These are phyloP conservation scores for Phytopythium kandeliae DNA, from an alignment of 352 stramenopile species.

Conservation along the genomic window DNA sequence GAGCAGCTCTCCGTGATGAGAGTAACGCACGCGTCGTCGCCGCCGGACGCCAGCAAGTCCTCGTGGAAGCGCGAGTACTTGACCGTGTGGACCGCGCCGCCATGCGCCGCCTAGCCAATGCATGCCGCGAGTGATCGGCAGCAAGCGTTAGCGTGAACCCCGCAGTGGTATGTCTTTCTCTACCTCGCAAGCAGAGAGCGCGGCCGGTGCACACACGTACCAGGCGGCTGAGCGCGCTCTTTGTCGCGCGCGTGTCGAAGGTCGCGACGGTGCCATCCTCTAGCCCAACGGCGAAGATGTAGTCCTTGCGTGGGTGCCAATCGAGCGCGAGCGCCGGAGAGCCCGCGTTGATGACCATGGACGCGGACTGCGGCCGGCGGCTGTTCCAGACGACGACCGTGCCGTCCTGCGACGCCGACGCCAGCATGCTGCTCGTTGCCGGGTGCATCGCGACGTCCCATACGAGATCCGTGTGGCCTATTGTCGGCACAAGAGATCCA, in stretches of 20 bases:
- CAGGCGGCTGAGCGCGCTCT: constrained; percentile 32
- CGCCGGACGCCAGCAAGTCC: constrained; percentile 53
- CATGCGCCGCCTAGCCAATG: constrained; percentile 29
- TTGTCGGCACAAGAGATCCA: not conserved
- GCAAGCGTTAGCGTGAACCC: constrained; percentile 2
- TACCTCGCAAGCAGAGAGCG: no score
- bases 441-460: constrained; percentile 61
- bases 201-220: constrained; percentile 8
- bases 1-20: constrained; percentile 30
- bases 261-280: constrained; percentile 59
- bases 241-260: constrained; percentile 57
- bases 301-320: constrained; percentile 61
- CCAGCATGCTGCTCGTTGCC: constrained; percentile 31
- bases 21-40: constrained; percentile 54
- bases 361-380: constrained; percentile 33
- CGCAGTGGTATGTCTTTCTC: no score
- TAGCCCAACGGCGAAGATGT: constrained; percentile 52
- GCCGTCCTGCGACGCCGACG: constrained; percentile 57
- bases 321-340: constrained; percentile 49
- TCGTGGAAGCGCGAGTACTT: constrained; percentile 59
- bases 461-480: constrained; percentile 67
- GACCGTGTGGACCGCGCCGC: constrained; percentile 46
- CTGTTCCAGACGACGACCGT: constrained; percentile 75
- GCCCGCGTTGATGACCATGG: constrained; percentile 31
- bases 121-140: not conserved